Percentiles rank a stretch among this genome's conserved stretches.
Evolutionary conservation across 2,329 filamentous ascomycete species (phyloP).

Genomic region (Alternaria ventricosa): DNA sequence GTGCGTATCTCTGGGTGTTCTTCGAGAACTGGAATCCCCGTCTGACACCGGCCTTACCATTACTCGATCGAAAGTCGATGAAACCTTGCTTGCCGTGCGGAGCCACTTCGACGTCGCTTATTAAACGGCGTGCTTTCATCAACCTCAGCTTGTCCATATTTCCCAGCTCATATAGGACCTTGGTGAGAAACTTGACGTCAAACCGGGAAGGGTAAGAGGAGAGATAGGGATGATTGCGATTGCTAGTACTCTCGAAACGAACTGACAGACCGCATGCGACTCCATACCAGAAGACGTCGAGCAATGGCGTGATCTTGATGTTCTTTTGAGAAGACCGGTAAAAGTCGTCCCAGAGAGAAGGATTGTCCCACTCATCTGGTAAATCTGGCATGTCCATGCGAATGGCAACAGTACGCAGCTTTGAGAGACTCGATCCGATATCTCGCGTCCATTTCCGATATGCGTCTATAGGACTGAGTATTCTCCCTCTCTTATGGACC

Average conservation of each 20-base stretch:
- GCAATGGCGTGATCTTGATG: fast-evolving
- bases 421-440: not conserved
- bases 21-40: not conserved
- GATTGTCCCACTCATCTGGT: fast-evolving
- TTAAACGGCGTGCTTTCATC: not conserved
- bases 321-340: fast-evolving
- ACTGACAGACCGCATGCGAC: not conserved
- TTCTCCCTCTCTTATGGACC: fast-evolving
- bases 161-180: not conserved
- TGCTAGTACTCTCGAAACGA: not conserved
- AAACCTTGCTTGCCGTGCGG: fast-evolving
- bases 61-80: not conserved
- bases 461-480: fast-evolving
- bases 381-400: fast-evolving
- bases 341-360: not conserved
- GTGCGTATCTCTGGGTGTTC: not conserved
- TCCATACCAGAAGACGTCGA: not conserved
- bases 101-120: fast-evolving
- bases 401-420: not conserved
- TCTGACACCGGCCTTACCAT: fast-evolving
- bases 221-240: no score
- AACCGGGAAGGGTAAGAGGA: no score
- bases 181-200: not conserved
- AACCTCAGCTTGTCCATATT: not conserved
- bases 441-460: not conserved